These are phyloP conservation scores for Phlebiopsis flavidoalba DNA, from an alignment of 768 basidiomycete genomes.

Conservation along the genomic window DNA sequence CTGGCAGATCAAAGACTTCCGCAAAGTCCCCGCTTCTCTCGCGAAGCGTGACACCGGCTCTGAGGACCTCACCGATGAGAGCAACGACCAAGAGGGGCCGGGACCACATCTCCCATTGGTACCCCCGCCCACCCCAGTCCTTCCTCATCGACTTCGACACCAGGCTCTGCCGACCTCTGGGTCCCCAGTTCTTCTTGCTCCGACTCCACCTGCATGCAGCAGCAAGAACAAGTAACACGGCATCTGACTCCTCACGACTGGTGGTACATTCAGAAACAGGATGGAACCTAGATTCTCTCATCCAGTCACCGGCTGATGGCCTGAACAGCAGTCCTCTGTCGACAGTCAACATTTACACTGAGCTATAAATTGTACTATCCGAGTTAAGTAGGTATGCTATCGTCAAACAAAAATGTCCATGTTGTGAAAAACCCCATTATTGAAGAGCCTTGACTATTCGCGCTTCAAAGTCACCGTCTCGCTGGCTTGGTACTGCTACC, in stretches of 20 bases:
- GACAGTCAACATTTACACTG: constrained; percentile 26
- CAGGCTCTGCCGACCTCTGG: constrained; percentile 22
- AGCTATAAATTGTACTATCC: too few relatives aligned
- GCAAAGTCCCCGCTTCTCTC: constrained; percentile 15
- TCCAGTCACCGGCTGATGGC: constrained; percentile 37
- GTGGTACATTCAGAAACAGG: constrained; percentile 18
- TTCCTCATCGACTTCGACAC: constrained; percentile 20
- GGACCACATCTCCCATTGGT: constrained; percentile 28
- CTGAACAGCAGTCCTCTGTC: too few relatives aligned
- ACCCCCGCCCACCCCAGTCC: constrained; percentile 13
- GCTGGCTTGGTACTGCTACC: constrained; percentile 34
- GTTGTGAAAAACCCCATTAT: too few relatives aligned
- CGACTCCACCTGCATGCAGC: constrained; percentile 11
- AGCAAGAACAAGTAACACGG: constrained; percentile 10
- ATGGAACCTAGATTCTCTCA: constrained; percentile 26
- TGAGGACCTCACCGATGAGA: constrained; percentile 31
- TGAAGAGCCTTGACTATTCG: background rate
- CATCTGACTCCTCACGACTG: constrained; percentile 23
- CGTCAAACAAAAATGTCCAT: too few relatives aligned
- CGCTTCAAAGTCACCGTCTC: constrained; percentile 31
- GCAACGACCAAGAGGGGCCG: constrained; percentile 34
- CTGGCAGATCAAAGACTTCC: constrained; percentile 26
- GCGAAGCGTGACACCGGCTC: constrained; percentile 14
- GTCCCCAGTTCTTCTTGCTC: constrained; percentile 15
- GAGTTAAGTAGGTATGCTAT: too few relatives aligned